A percentile compares a stretch with the other conserved stretches of the same genome.
Evolutionary conservation across 768 basidiomycete genomes (phyloP).

Genomic region (Antrodiella citrinella): DNA sequence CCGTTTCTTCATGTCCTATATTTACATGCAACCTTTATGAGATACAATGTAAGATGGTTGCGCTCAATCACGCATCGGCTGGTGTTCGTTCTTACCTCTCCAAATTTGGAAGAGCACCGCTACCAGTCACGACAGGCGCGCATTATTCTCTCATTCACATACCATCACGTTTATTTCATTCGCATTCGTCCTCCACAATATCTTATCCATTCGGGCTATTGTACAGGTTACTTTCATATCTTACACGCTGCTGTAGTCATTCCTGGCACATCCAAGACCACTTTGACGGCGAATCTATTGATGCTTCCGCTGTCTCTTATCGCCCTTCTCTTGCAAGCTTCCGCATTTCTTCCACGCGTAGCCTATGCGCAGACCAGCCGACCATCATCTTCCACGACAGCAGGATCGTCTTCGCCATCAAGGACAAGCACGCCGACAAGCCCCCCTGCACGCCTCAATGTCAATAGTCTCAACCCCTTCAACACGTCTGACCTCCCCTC

Average conservation of each 20-base stretch:
- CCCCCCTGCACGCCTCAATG: neutral
- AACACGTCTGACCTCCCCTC: conserved; percentile 8
- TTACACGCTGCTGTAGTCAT: neutral
- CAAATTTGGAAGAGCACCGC: neutral
- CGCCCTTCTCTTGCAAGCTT: neutral
- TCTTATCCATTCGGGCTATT: neutral
- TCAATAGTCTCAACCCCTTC: conserved; percentile 12
- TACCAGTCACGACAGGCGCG: neutral
- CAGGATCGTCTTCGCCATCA: neutral
- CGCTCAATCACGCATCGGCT: too few species aligned
- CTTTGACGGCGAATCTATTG: neutral
- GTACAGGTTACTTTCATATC: neutral
- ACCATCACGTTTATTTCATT: neutral
- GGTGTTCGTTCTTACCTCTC: neutral
- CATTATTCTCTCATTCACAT: neutral
- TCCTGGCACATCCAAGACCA: neutral
- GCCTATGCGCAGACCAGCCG: neutral
- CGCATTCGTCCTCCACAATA: neutral
- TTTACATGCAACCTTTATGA: neutral
- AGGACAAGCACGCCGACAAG: neutral
- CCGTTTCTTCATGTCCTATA: neutral
- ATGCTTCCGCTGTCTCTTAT: neutral
- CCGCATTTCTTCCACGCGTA: neutral
- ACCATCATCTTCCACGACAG: neutral
- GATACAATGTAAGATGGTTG: neutral